Percentiles rank a stretch among this genome's conserved stretches.
phyloP scores from a whole-genome alignment of 225 moss, liverwort and hornwort species.

The Physcomitrellopsis africana region DNA sequence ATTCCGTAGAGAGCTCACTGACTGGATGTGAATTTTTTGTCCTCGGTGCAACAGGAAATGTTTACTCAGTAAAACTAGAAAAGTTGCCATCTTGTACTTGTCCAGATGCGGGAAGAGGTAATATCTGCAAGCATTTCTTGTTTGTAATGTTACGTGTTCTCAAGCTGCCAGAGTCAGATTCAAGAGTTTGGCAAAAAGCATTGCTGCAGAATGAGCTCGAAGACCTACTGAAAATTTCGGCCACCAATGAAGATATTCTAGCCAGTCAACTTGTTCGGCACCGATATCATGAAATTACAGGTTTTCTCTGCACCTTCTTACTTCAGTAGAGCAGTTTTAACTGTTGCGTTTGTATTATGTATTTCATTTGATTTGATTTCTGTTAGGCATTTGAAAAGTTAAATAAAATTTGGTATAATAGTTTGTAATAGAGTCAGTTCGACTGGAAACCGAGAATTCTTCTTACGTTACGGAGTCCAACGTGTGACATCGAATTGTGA shows the following conservation, averaged over 20 bases:
- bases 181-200: slow-evolving; percentile 82
- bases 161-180: slow-evolving; percentile 62
- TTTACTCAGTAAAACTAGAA: slow-evolving; percentile 72
- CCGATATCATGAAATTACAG: slow-evolving; percentile 66
- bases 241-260: slow-evolving; percentile 57
- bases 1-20: slow-evolving; percentile 27
- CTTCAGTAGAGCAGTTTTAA: background rate
- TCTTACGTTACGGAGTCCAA: no score
- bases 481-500: slow-evolving; percentile 1
- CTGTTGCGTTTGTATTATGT: background rate
- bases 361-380: background rate
- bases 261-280: slow-evolving; percentile 71
- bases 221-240: slow-evolving; percentile 60
- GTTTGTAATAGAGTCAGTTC: no score
- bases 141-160: slow-evolving; percentile 92
- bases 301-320: slow-evolving; percentile 22
- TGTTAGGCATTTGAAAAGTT: background rate
- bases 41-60: slow-evolving; percentile 80
- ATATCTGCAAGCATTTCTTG: slow-evolving; percentile 74
- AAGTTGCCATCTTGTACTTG: slow-evolving; percentile 64
- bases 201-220: slow-evolving; percentile 67
- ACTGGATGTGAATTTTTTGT: slow-evolving; percentile 65
- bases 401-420: no score
- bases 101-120: slow-evolving; percentile 73
- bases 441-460: no score